A percentile compares a stretch with the other conserved stretches of the same genome.
These are phyloP conservation scores for Nothopassalora personata DNA, from an alignment of 2,329 filamentous ascomycete genomes.

Conservation along the genomic window DNA sequence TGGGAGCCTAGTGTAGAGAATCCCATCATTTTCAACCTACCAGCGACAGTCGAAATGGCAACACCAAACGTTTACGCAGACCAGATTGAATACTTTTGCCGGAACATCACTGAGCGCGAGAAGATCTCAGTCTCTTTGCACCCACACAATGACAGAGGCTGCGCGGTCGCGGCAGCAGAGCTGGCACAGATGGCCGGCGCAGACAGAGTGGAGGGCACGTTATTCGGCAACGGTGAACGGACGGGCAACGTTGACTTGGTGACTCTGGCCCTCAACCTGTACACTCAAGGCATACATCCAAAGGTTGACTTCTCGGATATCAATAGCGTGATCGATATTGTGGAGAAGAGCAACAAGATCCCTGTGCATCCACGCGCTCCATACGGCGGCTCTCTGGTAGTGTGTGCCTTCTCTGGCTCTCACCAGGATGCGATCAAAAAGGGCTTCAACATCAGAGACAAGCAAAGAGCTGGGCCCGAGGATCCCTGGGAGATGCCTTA, in stretches of 20 bases:
- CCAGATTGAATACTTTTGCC: constrained; percentile 93
- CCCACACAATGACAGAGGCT: constrained; percentile 91
- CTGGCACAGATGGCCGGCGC: constrained; percentile 94
- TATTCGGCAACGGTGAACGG: constrained; percentile 92
- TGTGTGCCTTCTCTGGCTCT: constrained; percentile 83
- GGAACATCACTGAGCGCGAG: constrained; percentile 74
- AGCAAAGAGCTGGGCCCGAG: constrained; percentile 54
- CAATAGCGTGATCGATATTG: constrained; percentile 75
- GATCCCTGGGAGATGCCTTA: constrained; percentile 82
- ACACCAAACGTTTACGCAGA: constrained; percentile 96
- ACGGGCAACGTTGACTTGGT: constrained; percentile 95
- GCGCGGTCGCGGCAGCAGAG: constrained; percentile 82
- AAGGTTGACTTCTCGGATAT: constrained; percentile 90
- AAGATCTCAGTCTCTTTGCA: constrained; percentile 87
- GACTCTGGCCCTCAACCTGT: constrained; percentile 86
- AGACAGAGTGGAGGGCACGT: constrained; percentile 85
- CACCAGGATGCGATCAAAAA: constrained; percentile 98
- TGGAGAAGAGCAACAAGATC: constrained; percentile 92
- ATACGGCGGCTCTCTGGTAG: constrained; percentile 86
- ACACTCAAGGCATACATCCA: constrained; percentile 84
- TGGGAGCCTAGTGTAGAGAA: constrained; percentile 78
- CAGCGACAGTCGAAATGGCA: constrained; percentile 89
- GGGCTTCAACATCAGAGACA: constrained; percentile 65
- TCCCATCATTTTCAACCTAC: constrained; percentile 93
- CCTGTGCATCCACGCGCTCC: constrained; percentile 84